Conservation (phyloP, 1,284 basidiomycete species). For the Puccinia triticina region DNA sequence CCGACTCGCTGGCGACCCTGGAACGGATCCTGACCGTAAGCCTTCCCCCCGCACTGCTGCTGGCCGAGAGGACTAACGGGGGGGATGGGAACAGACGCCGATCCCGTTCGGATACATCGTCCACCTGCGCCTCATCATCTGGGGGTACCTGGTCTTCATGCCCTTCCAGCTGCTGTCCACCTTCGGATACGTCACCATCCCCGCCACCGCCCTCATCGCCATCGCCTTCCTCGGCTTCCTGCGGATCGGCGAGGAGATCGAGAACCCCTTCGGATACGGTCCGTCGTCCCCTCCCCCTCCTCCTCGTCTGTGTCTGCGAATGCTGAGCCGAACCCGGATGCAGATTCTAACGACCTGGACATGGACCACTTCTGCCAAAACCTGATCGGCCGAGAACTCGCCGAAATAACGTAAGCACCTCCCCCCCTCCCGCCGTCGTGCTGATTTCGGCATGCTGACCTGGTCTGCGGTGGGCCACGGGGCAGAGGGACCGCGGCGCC, state of each 20-base stretch:
- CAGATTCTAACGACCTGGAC: slow-evolving; percentile 48
- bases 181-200: slow-evolving; percentile 45
- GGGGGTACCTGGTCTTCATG: slow-evolving; percentile 44
- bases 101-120: slow-evolving; percentile 50
- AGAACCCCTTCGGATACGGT: slow-evolving; percentile 51
- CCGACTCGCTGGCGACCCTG: slow-evolving; percentile 34
- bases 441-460: no score
- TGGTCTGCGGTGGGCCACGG: no score
- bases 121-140: slow-evolving; percentile 43
- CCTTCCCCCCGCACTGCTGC: no score
- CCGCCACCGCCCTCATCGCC: slow-evolving; percentile 25
- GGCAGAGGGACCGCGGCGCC: no score
- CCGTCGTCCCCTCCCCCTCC: not conserved
- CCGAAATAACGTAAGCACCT: slow-evolving; percentile 39
- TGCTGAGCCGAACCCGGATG: not conserved
- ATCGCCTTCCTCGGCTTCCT: slow-evolving; percentile 47
- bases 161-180: slow-evolving; percentile 42
- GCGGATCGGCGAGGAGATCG: slow-evolving; percentile 46
- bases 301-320: not conserved
- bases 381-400: slow-evolving; percentile 37
- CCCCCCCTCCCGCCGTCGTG: not conserved
- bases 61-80: no score
- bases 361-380: slow-evolving; percentile 51
- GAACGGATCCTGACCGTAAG: slow-evolving; percentile 45
- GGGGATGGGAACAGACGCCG: slow-evolving; percentile 29